These are phyloP conservation scores for Aureobasidium sp. DNA, from an alignment of 2,329 filamentous ascomycete genomes.

Conservation along the genomic window DNA sequence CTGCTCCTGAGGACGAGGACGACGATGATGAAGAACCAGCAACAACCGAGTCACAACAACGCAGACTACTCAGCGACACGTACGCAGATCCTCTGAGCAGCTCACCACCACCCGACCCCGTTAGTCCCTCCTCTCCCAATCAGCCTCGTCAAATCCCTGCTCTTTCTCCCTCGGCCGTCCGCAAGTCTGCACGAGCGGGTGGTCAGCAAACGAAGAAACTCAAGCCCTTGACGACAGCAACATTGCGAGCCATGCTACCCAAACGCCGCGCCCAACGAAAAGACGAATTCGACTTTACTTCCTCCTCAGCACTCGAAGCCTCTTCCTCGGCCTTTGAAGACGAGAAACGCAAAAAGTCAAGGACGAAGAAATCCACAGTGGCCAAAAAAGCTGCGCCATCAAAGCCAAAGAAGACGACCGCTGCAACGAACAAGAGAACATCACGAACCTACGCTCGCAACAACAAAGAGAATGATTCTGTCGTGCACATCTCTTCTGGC, in stretches of 20 bases:
- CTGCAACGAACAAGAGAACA: slow-evolving; percentile 20
- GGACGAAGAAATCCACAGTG: background rate
- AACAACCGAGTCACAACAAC: slow-evolving; percentile 1
- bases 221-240: slow-evolving; percentile 35
- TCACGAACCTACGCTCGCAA: slow-evolving; percentile 29
- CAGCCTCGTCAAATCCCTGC: slow-evolving; percentile 15
- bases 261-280: slow-evolving; percentile 30
- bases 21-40: background rate
- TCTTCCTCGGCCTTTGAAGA: slow-evolving; percentile 33
- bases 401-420: slow-evolving; percentile 15
- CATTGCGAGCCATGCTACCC: slow-evolving; percentile 39
- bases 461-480: slow-evolving; percentile 15
- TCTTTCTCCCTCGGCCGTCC: slow-evolving; percentile 20
- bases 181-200: slow-evolving; percentile 23
- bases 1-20: background rate
- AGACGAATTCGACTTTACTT: slow-evolving; percentile 36
- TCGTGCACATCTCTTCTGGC: slow-evolving; percentile 23
- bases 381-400: background rate
- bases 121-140: background rate
- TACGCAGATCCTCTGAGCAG: slow-evolving; percentile 18
- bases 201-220: slow-evolving; percentile 16
- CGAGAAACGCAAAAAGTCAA: slow-evolving; percentile 27
- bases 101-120: slow-evolving; percentile 17
- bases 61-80: slow-evolving; percentile 9
- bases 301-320: slow-evolving; percentile 29